Percentiles rank a stretch among this genome's conserved stretches.
Evolutionary conservation across 2,329 filamentous ascomycete genomes (phyloP).

Genomic region (Colletotrichum sp.): DNA sequence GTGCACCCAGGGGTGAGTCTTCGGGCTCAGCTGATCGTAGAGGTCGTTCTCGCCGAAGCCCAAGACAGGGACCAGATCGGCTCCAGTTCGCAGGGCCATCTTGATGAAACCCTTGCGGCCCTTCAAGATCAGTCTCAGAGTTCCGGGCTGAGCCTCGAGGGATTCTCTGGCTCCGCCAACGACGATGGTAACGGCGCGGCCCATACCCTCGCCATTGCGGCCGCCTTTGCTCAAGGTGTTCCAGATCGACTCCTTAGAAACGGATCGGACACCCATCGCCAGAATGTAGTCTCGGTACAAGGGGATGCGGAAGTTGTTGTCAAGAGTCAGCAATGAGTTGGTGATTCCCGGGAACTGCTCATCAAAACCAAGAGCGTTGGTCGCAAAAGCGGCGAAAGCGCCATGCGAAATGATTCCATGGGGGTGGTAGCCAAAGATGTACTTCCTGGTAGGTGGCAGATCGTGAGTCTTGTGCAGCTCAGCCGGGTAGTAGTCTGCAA

Average conservation of each 20-base stretch:
- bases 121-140: constrained; percentile 78
- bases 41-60: constrained; percentile 96
- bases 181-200: constrained; percentile 95
- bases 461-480: constrained; percentile 83
- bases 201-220: constrained; percentile 80
- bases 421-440: constrained; percentile 96
- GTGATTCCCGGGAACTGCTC: constrained; percentile 93
- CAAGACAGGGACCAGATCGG: constrained; percentile 90
- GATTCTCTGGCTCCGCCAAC: constrained; percentile 92
- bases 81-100: constrained; percentile 88
- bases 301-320: constrained; percentile 92
- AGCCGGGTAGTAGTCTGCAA: constrained; percentile 92
- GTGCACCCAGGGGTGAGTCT: constrained; percentile 79
- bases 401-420: constrained; percentile 98
- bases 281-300: constrained; percentile 96
- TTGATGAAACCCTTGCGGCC: constrained; percentile 93
- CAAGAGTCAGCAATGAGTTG: constrained; percentile 91
- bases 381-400: constrained; percentile 91
- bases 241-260: constrained; percentile 90
- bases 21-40: constrained; percentile 86
- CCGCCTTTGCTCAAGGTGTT: constrained; percentile 86
- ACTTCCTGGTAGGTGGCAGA: constrained; percentile 83
- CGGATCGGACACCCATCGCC: constrained; percentile 83
- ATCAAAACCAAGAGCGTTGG: constrained; percentile 86
- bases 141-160: constrained; percentile 82